phyloP scores from a whole-genome alignment of 176 grass and related monocot genomes.

The Zoysia japonica region DNA sequence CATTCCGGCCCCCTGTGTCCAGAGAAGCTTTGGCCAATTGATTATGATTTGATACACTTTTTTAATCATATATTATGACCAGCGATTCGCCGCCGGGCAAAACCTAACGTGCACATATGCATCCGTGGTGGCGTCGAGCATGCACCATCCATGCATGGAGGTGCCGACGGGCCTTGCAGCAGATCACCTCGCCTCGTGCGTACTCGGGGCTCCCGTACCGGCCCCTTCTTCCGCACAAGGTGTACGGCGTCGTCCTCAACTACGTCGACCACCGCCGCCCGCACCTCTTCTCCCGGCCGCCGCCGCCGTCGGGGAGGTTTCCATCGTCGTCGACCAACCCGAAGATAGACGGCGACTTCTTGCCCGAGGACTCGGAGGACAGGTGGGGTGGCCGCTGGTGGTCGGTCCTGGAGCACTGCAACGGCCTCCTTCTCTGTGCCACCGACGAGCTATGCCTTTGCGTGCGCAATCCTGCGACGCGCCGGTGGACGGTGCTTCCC shows the following conservation, averaged over 20 bases:
- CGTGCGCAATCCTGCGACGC: background rate
- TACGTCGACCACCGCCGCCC: background rate
- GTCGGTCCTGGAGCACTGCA: slow-evolving; percentile 11
- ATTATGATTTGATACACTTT: no score
- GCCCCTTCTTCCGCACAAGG: background rate
- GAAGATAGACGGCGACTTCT: background rate
- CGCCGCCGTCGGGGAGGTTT: no score
- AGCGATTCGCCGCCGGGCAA: no score
- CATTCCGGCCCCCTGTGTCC: no score
- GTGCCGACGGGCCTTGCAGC: no score
- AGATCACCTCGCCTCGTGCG: no score
- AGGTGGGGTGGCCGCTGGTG: background rate
- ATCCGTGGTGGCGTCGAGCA: no score
- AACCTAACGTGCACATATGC: no score
- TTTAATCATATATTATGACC: no score
- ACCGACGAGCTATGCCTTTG: background rate
- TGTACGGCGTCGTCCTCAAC: slow-evolving; percentile 2
- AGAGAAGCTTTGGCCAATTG: no score
- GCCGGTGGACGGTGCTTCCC: background rate
- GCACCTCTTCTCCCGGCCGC: slow-evolving; percentile 15
- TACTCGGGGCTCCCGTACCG: background rate
- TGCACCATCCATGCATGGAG: no score
- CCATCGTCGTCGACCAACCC: background rate
- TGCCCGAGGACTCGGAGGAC: background rate
- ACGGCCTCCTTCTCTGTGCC: background rate